Evolutionary conservation across 768 basidiomycete genomes (phyloP), one percentile per base, ranked within the genome.

Genomic region (Auriscalpium orientale): DNA sequence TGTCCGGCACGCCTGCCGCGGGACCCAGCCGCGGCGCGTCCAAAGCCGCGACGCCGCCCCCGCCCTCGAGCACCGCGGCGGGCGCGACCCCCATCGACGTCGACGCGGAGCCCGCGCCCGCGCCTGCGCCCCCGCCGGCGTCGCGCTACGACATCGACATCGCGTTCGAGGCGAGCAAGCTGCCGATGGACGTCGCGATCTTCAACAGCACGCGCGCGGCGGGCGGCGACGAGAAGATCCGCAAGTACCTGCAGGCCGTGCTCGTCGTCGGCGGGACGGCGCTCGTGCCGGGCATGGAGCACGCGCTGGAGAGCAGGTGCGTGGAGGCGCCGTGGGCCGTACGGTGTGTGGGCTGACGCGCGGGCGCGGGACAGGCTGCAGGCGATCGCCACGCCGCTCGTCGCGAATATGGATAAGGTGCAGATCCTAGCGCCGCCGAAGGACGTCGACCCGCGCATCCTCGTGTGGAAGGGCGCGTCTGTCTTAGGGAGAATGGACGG

Each of bases 401-500:
- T 91, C 15, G 79, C 81, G 15, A 85, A 84, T 65, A 91, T 94
- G 83, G 87, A 89, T 66, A 89, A 88, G 63, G 88, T 95, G 8
- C 84, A 87, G 61, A 90, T 97, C 56, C 89, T 98, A 47, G 91
- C 93, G n/a, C 88, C 93, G 2, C 94, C 95, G 1, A 89, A 94
- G 67, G 91, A 93, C 58, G 70, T 98, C 46, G 94, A 98, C 70
- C 92, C 91, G 6, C 80, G 84, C 22, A 84, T 92, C 38, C 79
- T 98, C 35, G 85, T 84, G 15, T 99, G 97, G 97, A 98, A 98
- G 69, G 97, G 97, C 10, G 92, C 87, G 7, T 82, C 87, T 8
- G 91, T 95, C 12, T 81, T 98, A 44, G 90, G 87, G 28, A 91
- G 91, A 71, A 88, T 98, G 82, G 97, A 99, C 51, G 83, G 85